These are phyloP conservation scores for Leccinum broughii DNA, from an alignment of 768 basidiomycete species.

Conservation along the genomic window DNA sequence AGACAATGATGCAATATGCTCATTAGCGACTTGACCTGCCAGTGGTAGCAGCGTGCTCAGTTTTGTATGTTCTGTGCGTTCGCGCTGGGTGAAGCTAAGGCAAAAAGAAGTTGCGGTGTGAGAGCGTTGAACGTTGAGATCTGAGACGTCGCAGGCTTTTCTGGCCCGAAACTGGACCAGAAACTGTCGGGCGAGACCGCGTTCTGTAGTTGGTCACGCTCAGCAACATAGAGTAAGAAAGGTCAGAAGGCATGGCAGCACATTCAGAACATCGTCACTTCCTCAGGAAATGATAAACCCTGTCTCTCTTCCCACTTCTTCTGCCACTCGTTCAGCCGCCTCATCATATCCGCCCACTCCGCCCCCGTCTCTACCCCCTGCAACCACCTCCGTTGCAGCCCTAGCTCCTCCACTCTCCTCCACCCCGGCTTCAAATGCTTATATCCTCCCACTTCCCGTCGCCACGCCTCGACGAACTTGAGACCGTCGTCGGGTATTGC, in stretches of 20 bases:
- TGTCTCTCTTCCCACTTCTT: slow-evolving; percentile 48
- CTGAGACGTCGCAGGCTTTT: too few species aligned
- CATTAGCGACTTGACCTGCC: too few species aligned
- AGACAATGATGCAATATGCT: too few species aligned
- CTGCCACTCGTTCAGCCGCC: slow-evolving; percentile 49
- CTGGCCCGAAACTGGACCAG: too few species aligned
- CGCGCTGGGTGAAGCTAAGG: too few species aligned
- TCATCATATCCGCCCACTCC: slow-evolving; percentile 52
- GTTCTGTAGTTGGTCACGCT: too few species aligned
- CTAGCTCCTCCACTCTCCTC: slow-evolving; percentile 45
- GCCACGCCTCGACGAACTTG: slow-evolving; percentile 53
- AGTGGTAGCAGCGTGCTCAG: too few species aligned
- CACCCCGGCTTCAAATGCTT: slow-evolving; percentile 42
- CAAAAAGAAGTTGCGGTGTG: too few species aligned
- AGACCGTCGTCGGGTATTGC: slow-evolving; percentile 43
- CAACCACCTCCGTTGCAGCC: slow-evolving; percentile 44
- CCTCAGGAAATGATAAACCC: slow-evolving; percentile 15
- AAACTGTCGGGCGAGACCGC: too few species aligned
- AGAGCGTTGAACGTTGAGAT: too few species aligned
- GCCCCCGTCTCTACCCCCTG: slow-evolving; percentile 50
- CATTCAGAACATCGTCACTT: slow-evolving; percentile 8
- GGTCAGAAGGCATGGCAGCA: too few species aligned
- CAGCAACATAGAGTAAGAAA: not conserved
- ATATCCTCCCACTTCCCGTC: slow-evolving; percentile 37
- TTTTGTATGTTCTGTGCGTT: too few species aligned